Conservation (phyloP, 73 alveolate species). For the Symbiodinium natans region DNA sequence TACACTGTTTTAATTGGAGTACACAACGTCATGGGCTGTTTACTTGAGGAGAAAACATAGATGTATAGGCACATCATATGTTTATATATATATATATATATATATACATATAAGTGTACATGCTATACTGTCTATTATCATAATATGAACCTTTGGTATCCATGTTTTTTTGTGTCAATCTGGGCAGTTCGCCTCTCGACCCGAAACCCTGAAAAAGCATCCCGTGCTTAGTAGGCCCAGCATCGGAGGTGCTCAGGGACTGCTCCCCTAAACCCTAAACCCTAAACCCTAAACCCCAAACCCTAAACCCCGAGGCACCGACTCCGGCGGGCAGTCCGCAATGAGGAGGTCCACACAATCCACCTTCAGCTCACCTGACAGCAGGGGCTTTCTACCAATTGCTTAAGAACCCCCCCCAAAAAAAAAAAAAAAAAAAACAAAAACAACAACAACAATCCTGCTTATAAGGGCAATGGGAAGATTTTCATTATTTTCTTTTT, state of each 20-base stretch:
- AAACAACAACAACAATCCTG: no score
- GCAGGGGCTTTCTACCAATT: background rate
- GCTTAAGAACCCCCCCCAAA: no score
- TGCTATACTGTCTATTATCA: background rate
- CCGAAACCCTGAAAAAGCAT: no score
- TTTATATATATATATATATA: no score
- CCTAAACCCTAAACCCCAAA: no score
- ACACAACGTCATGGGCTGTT: background rate
- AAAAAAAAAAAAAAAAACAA: no score
- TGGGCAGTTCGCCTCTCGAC: no score
- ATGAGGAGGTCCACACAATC: constrained; percentile 43
- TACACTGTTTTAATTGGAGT: background rate
- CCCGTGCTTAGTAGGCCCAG: no score
- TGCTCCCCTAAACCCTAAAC: no score
- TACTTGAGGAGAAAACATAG: background rate
- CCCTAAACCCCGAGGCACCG: background rate
- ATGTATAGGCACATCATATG: background rate
- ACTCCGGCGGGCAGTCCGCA: constrained; percentile 77
- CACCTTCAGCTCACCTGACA: constrained; percentile 37
- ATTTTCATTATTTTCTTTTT: no score
- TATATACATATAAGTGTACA: background rate
- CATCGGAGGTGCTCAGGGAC: no score
- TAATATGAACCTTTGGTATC: background rate
- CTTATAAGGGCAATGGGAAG: no score
- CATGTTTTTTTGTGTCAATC: background rate